phyloP scores from a whole-genome alignment of 2,329 filamentous ascomycete species.

The Xylaria sp. region DNA sequence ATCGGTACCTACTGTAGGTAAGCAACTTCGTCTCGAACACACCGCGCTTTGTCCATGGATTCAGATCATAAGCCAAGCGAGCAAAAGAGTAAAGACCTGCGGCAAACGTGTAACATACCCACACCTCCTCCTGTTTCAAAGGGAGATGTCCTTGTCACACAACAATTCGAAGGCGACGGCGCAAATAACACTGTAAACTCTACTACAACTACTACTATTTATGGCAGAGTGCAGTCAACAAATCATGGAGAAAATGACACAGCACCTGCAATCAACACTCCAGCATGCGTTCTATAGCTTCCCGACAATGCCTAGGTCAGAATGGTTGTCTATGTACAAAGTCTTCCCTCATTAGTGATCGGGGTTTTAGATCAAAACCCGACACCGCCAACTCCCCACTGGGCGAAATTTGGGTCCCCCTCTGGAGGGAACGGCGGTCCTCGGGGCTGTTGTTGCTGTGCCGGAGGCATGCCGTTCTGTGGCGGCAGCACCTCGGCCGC shows the following conservation, averaged over 20 bases:
- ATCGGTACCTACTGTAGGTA: background rate
- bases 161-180: background rate
- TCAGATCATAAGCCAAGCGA: slow-evolving; percentile 8
- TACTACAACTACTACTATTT: background rate
- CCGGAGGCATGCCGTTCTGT: slow-evolving; percentile 18
- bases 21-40: slow-evolving; percentile 15
- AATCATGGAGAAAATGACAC: background rate
- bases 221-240: background rate
- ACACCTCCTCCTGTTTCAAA: slow-evolving; percentile 32
- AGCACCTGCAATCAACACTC: background rate
- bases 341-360: background rate
- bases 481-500: slow-evolving; percentile 40
- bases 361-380: slow-evolving; percentile 37
- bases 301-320: slow-evolving; percentile 3
- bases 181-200: background rate
- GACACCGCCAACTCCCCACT: slow-evolving; percentile 60
- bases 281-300: slow-evolving; percentile 2
- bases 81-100: slow-evolving; percentile 16
- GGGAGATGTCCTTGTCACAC: background rate
- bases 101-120: slow-evolving; percentile 34
- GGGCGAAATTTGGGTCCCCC: slow-evolving; percentile 71
- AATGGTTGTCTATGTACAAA: slow-evolving; percentile 31
- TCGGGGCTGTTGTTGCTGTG: slow-evolving; percentile 36
- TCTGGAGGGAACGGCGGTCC: slow-evolving; percentile 56
- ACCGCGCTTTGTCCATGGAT: slow-evolving; percentile 1